Evolutionary conservation across 495 filamentous ascomycete species (phyloP), one percentile per base, ranked within the genome.

Genomic region (Xeromyces bisporus): DNA sequence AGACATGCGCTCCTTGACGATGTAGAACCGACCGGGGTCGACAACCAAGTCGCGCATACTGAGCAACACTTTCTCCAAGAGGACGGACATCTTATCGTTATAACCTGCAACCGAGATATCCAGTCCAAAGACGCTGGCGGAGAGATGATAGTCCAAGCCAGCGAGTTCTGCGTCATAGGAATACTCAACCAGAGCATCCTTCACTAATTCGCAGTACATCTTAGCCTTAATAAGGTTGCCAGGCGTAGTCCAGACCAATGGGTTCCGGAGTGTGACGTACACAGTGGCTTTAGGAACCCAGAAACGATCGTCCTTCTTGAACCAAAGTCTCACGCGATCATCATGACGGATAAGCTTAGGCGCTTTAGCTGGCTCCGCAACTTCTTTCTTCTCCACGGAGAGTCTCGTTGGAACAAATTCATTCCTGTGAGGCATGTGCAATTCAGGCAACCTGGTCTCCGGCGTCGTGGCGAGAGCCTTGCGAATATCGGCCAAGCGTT

Each of bases 281-380:
- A 94, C 50, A 39, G 79, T 93, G 0, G 76, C 89, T 51, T 93
- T 94, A 1, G 89, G 89, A 3, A 99, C 89, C 89, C 89, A 99
- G 58, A 94, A 99, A 0, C 73, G 81, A 43, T 99, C 89, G 42
- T 99, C 89, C 55, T 96, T 96, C 67, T 99, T 99, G 56, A 71
- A 94, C 89, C 89, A 99, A n/a, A 80, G 73, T 18, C 89, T 74
- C 2, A 78, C 72, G 6, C 72, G 56, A 12, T 79, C 69, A 39
- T 93, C 89, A 43, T 91, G 82, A 38, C 87, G 77, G 36, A 99
- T 78, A 20, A 99, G 69, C 43, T 75, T 78, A 1, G 89, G 89
- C 10, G 73, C 63, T 35, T 78, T 71, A 3, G 71, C 57, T 8
- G 83, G 79, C 43, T 79, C 69, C 29, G 72, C 62, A 14, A 82